Base-by-base conservation (phyloP, 225 moss, liverwort and hornwort species). In the Straminergon stramineum region DNA sequence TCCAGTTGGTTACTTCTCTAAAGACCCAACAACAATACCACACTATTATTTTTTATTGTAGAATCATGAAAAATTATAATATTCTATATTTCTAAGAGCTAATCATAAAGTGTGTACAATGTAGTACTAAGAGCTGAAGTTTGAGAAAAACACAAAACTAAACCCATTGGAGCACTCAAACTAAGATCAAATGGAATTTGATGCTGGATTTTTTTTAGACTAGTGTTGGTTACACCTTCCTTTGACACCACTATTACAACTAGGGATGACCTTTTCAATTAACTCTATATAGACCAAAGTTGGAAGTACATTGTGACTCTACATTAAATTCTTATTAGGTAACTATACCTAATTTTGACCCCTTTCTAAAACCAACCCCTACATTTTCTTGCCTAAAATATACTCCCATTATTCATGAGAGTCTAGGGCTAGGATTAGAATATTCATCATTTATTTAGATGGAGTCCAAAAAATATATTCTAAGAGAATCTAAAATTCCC, bases 391-490 rank as follows among this genome's bases (percentile, higher is more conserved):
- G 6, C 37, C 6, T 21, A 7, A 68, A 68, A 37, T 37, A 12
- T 17, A 45, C 27, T 45, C 2, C 0, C 5, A 27, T 9, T 15
- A 5, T 28, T 27, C 16, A 45, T 74, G 10, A 43, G 6, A 28
- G 8, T 43, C 3, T 73, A 73, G 10, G 41, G 1, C 43, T 0
- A 0, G 0, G 9, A 28, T 10, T 28, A 5, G 2, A 28, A 17
- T 45, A 28, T 74, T 45, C 1, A 28, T 28, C 10, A 10, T 28
- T 74, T 17, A 45, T 43, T 45, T 17, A 74, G 45, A 5, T 1
- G 0, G 7, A 10, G 10, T 45, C 17, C 45, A 28, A 45, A 43
- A 43, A 45, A 28, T 28, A 28, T 10, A 45, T 28, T 73, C 10
- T 28, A 17, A 45, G 17, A 17, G 27, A 45, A 10, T 17, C 74